A percentile compares a stretch with the other conserved stretches of the same genome.
phyloP scores from a whole-genome alignment of 2,329 filamentous ascomycete species.

The Colletotrichum destructivum region DNA sequence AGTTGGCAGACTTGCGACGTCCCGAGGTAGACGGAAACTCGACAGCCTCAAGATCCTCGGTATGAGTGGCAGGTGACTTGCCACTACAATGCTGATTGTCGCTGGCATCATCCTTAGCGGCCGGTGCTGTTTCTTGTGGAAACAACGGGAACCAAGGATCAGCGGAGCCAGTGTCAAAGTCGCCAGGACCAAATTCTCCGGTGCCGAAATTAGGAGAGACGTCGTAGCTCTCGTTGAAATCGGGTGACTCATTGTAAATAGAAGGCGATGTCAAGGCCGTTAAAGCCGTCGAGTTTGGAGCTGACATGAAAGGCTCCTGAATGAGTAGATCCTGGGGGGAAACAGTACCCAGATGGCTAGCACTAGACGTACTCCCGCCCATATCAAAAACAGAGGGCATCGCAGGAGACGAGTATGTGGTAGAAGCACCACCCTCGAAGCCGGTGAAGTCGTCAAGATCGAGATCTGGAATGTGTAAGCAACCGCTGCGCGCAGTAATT shows the following conservation, averaged over 20 bases:
- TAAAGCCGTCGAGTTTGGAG: slow-evolving; percentile 85
- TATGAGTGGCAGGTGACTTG: slow-evolving; percentile 59
- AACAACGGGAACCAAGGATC: slow-evolving; percentile 83
- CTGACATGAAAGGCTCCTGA: slow-evolving; percentile 78
- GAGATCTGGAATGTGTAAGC: slow-evolving; percentile 48
- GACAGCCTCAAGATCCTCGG: slow-evolving; percentile 65
- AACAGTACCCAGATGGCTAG: slow-evolving; percentile 77
- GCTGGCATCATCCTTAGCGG: slow-evolving; percentile 43
- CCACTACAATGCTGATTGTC: slow-evolving; percentile 41
- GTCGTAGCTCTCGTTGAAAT: slow-evolving; percentile 78
- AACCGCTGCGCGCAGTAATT: slow-evolving; percentile 33
- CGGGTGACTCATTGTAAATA: slow-evolving; percentile 83
- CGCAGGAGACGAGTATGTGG: slow-evolving; percentile 69
- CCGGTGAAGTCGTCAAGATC: slow-evolving; percentile 71
- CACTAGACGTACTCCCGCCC: slow-evolving; percentile 63
- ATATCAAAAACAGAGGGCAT: slow-evolving; percentile 67
- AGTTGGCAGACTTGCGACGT: slow-evolving; percentile 64
- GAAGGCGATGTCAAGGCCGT: slow-evolving; percentile 90
- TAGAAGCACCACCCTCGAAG: slow-evolving; percentile 66
- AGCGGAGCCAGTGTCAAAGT: slow-evolving; percentile 67
- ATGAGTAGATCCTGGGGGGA: slow-evolving; percentile 87
- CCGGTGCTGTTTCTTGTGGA: slow-evolving; percentile 61
- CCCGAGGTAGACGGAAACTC: slow-evolving; percentile 56
- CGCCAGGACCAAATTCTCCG: slow-evolving; percentile 69
- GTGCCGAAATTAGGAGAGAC: slow-evolving; percentile 83